Base-by-base conservation (phyloP, 225 moss, liverwort and hornwort genomes). In the Neckera pumila region DNA sequence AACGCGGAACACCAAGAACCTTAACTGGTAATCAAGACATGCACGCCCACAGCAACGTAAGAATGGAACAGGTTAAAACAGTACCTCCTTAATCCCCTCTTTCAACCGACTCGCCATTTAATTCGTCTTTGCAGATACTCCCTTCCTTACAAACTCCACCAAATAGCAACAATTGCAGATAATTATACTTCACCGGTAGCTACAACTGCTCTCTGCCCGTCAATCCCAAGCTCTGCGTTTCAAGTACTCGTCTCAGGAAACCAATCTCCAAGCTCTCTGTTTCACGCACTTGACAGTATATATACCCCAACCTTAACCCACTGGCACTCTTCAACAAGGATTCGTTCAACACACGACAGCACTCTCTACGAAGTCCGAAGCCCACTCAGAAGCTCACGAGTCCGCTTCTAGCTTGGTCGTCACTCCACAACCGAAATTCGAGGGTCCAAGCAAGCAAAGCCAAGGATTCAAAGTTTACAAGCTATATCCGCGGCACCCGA, bases 21-120 rank as follows among this genome's bases (percentile, higher is more conserved):
- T 21, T 5, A 23, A 57, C 34, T 9, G 17, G 1, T 10, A 51
- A 42, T 27, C 31, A 70, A 33, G 20, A 86, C 64, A 40, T 33
- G 33, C 51, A 23, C 33, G 33, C 14, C 13, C 43, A 14, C 27
- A 76, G 28, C 26, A 65, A 49, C 21, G 4, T 9, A n/a, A 59
- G 49, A 8, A 80, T 59, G 19, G 47, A 9, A 17, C 23, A 77
- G 36, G 31, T 26, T 20, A 13, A 36, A 45, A 64, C 71, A 49
- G 7, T 91, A 91, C 91, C 67, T 91, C 89, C 38, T 76, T 85
- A 31, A 90, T 85, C 73, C 89, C 89, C 78, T 90, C 91, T 82
- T 88, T 89, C 85, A 91, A 12, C 8, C 91, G 87, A 64, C 81
- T 87, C 85, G 91, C 89, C 89, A 91, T 89, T 77, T 62, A 70